Evolutionary conservation across 768 basidiomycete species (phyloP).

Genomic region (Phallus indusiatus): DNA sequence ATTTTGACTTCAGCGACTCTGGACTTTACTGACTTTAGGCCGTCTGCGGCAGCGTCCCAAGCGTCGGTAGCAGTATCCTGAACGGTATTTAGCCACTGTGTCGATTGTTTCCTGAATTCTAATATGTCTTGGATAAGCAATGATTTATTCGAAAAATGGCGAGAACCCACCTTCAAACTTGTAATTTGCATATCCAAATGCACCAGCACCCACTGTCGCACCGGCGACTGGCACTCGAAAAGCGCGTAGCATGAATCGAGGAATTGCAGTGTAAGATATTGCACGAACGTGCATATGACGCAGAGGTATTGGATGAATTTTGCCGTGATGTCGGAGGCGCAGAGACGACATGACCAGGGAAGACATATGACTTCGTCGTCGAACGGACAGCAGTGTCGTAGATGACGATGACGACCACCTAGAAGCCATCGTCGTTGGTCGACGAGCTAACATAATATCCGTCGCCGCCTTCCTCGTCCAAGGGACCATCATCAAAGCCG

Average conservation of each 20-base stretch:
- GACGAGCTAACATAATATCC: neutral
- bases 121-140: neutral
- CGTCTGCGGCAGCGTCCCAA: constrained; percentile 63
- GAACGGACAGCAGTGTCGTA: neutral
- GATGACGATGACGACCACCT: neutral
- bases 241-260: constrained; percentile 78
- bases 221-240: constrained; percentile 86
- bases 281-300: constrained; percentile 67
- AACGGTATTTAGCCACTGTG: constrained; percentile 53
- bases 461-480: neutral
- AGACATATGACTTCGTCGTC: constrained; percentile 7
- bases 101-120: constrained; percentile 68
- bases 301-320: constrained; percentile 21
- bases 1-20: constrained; percentile 54
- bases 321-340: neutral
- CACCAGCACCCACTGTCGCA: constrained; percentile 82
- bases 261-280: constrained; percentile 81
- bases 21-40: constrained; percentile 49
- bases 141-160: neutral
- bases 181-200: constrained; percentile 91
- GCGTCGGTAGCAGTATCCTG: constrained; percentile 64
- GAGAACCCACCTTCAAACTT: constrained; percentile 74
- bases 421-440: neutral
- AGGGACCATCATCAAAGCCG: neutral
- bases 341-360: constrained; percentile 1